Conservation (phyloP, 495 filamentous ascomycete species). For the Penicillium alfredii region DNA sequence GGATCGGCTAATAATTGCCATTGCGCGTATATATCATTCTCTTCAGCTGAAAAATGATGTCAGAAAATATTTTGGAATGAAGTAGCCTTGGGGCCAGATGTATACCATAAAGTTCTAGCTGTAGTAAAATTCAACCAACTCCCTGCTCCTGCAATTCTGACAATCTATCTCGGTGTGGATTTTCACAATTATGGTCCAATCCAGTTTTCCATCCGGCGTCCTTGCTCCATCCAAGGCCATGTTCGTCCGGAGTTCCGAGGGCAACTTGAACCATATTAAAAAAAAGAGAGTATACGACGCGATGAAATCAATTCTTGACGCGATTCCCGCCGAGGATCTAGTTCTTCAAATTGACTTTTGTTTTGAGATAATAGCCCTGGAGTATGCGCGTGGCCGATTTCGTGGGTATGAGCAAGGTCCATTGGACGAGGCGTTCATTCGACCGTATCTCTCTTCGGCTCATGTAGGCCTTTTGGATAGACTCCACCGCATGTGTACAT, state of each 20-base stretch:
- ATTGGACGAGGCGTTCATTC: constrained; percentile 6
- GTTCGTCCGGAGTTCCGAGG: constrained; percentile 20
- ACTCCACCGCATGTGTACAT: constrained; percentile 18
- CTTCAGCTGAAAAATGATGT: too few species aligned
- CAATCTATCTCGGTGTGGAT: too few species aligned
- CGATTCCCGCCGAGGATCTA: constrained; percentile 36
- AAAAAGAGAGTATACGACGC: constrained; percentile 27
- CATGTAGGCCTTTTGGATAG: constrained; percentile 32
- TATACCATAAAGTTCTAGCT: too few species aligned
- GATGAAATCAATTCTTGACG: constrained; percentile 26
- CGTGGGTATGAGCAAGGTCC: too few species aligned
- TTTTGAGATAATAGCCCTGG: constrained; percentile 30
- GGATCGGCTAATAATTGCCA: too few species aligned
- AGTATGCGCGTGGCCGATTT: constrained; percentile 15
- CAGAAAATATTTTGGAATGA: too few species aligned
- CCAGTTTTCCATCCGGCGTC: too few species aligned
- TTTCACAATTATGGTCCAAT: too few species aligned
- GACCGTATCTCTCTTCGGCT: constrained; percentile 30
- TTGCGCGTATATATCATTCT: too few species aligned
- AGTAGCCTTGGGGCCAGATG: too few species aligned
- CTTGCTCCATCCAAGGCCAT: constrained; percentile 22
- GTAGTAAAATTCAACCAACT: too few species aligned
- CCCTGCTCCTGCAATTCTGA: too few species aligned
- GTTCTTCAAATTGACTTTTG: constrained; percentile 41
- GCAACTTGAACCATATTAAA: constrained; percentile 35